Evolutionary conservation across 768 basidiomycete genomes (phyloP).

Genomic region (Kwoniella dejecticola): DNA sequence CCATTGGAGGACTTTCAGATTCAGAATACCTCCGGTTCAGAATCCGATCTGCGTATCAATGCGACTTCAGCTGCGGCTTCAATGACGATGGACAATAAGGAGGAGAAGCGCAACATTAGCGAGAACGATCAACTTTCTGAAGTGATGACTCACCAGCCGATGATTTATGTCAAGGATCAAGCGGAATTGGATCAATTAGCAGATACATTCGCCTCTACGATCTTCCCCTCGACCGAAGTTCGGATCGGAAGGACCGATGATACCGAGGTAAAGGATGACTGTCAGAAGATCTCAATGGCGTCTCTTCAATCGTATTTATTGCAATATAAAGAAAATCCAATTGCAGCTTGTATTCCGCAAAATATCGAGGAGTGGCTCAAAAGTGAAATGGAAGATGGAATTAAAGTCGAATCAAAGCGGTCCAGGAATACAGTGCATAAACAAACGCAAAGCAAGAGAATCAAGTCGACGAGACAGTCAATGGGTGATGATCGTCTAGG

Average conservation of each 20-base stretch:
- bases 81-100: background rate
- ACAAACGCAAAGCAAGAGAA: no score
- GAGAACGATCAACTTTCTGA: slow-evolving; percentile 17
- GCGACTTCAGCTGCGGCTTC: background rate
- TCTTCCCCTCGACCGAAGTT: no score
- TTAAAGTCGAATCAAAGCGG: no score
- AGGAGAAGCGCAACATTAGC: background rate
- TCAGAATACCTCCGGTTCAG: no score
- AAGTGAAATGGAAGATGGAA: no score
- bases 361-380: background rate
- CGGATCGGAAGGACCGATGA: no score
- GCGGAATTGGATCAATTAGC: slow-evolving; percentile 19
- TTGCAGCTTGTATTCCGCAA: slow-evolving; percentile 60
- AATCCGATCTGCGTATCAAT: no score
- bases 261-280: background rate
- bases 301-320: slow-evolving; percentile 83
- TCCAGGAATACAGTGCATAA: no score
- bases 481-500: no score
- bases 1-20: slow-evolving; percentile 38
- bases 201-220: slow-evolving; percentile 9
- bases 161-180: background rate
- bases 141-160: no score
- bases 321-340: slow-evolving; percentile 67
- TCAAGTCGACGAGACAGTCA: no score
- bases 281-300: slow-evolving; percentile 61